Evolutionary conservation across 2,329 filamentous ascomycete species (phyloP), one percentile per base, ranked within the genome.

Genomic region (Myotisia sp.): DNA sequence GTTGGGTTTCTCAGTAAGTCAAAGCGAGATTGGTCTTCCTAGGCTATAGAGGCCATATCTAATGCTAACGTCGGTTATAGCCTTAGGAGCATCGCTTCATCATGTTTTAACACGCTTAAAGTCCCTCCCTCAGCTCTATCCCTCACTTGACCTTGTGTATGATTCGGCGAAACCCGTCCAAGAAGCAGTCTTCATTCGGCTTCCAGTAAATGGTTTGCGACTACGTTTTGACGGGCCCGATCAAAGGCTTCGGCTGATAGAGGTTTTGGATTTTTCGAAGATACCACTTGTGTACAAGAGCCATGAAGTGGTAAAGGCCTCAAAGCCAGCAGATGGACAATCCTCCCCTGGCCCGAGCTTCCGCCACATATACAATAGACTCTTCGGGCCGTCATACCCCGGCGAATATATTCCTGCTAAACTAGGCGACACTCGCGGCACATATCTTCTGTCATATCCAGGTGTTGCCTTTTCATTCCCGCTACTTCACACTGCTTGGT

Each of bases 401-500:
- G 90, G 90, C 42, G 90, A 98, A 63, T 98, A 87, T 50, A 69
- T 93, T 23, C 70, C 78, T 6, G 74, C 82, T 1, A 54, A 58
- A 5, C 50, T 63, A 1, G 64, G 63, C 3, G 65, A 67, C 7
- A 63, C 65, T 10, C 62, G 67, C 38, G 86, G 86, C 10, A 79
- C 74, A 14, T 98, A 95, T 51, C 76, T 93, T 21, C 64, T 98
- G 21, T 95, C 87, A 2, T 98, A 94, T 58, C 86, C 87, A 1
- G 90, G 90, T 0, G 76, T 98, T 19, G 84, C 87, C 0, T 94
- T 95, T 53, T 86, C 80, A 23, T 98, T 98, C 44, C 76, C 83
- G 1, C 64, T 95, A 19, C 69, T 76, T 32, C 64, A 71, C 38
- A 75, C 79, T 1, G 72, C 76, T 14, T 94, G 84, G 66, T 82